Base-by-base conservation (phyloP, 306 rosid species). In the Cicer bijugum region DNA sequence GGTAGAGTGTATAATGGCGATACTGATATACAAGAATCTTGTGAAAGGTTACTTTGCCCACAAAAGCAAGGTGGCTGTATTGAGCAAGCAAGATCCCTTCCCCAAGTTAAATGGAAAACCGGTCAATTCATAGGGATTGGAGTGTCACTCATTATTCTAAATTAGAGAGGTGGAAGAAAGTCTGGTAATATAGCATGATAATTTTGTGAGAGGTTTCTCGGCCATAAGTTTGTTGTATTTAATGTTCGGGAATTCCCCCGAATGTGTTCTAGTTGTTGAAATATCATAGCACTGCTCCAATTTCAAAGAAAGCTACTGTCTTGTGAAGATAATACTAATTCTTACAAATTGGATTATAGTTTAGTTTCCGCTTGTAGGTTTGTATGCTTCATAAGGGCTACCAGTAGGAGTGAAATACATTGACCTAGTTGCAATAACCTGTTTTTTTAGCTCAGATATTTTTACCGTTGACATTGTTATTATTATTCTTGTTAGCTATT, bases 1-100 rank as follows among this genome's bases (percentile, higher is more conserved):
- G 98, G 99, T 94, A 59, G 99, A 91, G 75, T 95, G 99, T 79
- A 91, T 95, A 71, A 83, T 91, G 90, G 93, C 96, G 75, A 91
- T 95, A 58, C 77, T 95, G 77, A 91, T 95, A 81, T 83, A 77
- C 70, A 88, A 91, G 83, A 88, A 89, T 86, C 97, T 89, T 0
- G 82, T 94, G 50, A 94, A 88, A 75, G 99, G 99, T 52, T 94
- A 94, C 82, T 94, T 94, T 58, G 96, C 97, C 50, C 99, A 95
- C 86, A 95, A 91, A 86, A 91, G 99, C 85, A 90, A 89, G 84
- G 97, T 95, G 28, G 96, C 85, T 47, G 99, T 90, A 76, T 84
- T 95, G 78, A 95, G 97, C 92, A 91, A 91, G 89, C 91, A 86
- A 76, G 97, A 94, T 61, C 97, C 97, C 76, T 94, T 94, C 87